phyloP scores from a whole-genome alignment of 768 basidiomycete species.

The Daedaleopsis sinensis region DNA sequence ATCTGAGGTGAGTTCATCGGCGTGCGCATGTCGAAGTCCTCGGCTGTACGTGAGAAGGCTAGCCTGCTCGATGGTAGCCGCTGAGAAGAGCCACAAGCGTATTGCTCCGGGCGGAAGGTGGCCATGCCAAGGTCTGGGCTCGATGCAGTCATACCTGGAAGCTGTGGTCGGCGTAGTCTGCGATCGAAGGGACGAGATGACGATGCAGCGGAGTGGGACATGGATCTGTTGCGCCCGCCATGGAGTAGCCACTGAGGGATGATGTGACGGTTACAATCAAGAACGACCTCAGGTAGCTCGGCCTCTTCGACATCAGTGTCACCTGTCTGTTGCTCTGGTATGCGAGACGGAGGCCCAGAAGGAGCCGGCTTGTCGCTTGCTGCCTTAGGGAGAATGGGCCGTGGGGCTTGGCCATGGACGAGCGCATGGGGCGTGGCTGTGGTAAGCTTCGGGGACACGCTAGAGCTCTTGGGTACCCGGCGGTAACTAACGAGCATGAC shows the following conservation, averaged over 20 bases:
- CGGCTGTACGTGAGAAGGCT: conserved; percentile 29
- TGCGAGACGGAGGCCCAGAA: background rate
- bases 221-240: conserved; percentile 43
- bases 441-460: conserved; percentile 15
- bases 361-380: conserved; percentile 25
- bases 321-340: conserved; percentile 33
- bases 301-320: conserved; percentile 62
- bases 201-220: conserved; percentile 44
- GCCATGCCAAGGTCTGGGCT: conserved; percentile 63
- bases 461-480: conserved; percentile 49
- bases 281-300: conserved; percentile 92
- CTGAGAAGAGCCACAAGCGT: conserved; percentile 10
- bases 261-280: conserved; percentile 95
- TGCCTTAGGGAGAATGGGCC: conserved; percentile 32
- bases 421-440: conserved; percentile 22
- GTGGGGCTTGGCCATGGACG: conserved; percentile 20
- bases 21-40: conserved; percentile 23
- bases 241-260: conserved; percentile 91
- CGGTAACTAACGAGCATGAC: conserved; percentile 99
- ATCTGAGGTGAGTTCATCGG: conserved; percentile 33
- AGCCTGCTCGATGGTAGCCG: conserved; percentile 21
- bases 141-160: conserved; percentile 62
- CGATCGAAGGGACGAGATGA: conserved; percentile 32
- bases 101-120: conserved; percentile 8
- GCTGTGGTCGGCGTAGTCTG: conserved; percentile 43